Percentiles rank a stretch among this genome's conserved stretches.
Evolutionary conservation across 2,329 filamentous ascomycete genomes (phyloP).

Genomic region (Didymellaceae sp.): DNA sequence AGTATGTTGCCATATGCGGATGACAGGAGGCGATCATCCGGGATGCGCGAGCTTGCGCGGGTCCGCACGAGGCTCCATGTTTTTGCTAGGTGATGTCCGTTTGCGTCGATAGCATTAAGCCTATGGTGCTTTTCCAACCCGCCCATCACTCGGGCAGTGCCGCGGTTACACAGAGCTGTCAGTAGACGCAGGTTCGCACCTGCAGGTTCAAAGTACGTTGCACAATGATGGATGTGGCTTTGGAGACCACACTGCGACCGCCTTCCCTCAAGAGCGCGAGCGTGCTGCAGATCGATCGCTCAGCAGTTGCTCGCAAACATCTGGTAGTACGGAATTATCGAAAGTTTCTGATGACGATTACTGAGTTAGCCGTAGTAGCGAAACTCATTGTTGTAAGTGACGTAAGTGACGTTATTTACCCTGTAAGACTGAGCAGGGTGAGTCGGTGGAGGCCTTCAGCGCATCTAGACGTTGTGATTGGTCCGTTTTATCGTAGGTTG

Average conservation of each 20-base stretch:
- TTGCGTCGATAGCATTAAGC: constrained; percentile 1
- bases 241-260: not conserved
- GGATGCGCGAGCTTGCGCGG: constrained; percentile 2
- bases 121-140: constrained; percentile 2
- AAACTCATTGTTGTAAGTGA: not conserved
- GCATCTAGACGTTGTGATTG: no score
- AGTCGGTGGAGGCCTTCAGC: no score
- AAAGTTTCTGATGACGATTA: not conserved
- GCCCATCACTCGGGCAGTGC: not conserved
- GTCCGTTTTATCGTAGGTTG: no score
- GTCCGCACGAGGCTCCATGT: constrained; percentile 9
- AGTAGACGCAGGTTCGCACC: not conserved
- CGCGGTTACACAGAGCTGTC: constrained; percentile 9
- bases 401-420: not conserved
- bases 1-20: not conserved
- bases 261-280: not conserved
- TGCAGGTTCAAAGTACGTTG: constrained; percentile 1
- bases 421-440: no score
- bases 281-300: not conserved
- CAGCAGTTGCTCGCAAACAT: not conserved
- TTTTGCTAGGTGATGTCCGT: constrained; percentile 1
- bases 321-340: not conserved
- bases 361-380: not conserved
- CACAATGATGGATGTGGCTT: constrained; percentile 7
- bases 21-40: not conserved